A percentile compares a stretch with the other conserved stretches of the same genome.
These are phyloP conservation scores for Astraeus odoratus DNA, from an alignment of 768 basidiomycete species.

Conservation along the genomic window DNA sequence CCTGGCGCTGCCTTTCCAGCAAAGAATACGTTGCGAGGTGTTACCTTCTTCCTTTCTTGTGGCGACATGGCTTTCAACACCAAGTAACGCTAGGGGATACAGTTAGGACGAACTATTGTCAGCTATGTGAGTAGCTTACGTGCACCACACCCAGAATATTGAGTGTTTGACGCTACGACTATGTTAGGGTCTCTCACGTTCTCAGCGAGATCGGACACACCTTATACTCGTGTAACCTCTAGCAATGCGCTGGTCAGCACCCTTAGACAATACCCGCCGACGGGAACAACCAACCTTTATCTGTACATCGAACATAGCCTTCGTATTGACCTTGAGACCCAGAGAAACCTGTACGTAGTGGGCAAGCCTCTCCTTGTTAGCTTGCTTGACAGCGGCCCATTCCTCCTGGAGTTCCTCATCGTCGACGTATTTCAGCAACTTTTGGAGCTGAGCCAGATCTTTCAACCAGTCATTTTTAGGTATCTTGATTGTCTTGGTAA, in stretches of 20 bases:
- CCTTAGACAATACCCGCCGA: not conserved
- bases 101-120: not conserved
- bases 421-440: constrained; percentile 65
- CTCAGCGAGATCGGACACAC: constrained; percentile 24
- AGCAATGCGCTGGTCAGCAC: constrained; percentile 5
- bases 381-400: constrained; percentile 82
- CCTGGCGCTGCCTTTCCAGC: constrained; percentile 97
- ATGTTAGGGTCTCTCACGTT: not conserved
- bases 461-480: constrained; percentile 80
- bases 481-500: constrained; percentile 72
- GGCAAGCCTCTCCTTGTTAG: constrained; percentile 87
- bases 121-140: constrained; percentile 35
- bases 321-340: constrained; percentile 64
- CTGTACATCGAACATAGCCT: constrained; percentile 87
- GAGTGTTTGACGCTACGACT: constrained; percentile 74
- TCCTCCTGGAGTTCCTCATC: constrained; percentile 68
- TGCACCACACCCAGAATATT: constrained; percentile 90
- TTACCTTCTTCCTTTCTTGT: constrained; percentile 73
- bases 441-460: constrained; percentile 70
- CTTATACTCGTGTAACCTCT: constrained; percentile 93
- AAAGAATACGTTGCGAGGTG: constrained; percentile 90
- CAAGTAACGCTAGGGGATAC: constrained; percentile 64
- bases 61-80: constrained; percentile 72
- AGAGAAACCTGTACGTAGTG: constrained; percentile 65
- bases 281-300: constrained; percentile 49